Evolutionary conservation across 257 asterid genomes (phyloP).

Genomic region (Lithospermum erythrorhizon): DNA sequence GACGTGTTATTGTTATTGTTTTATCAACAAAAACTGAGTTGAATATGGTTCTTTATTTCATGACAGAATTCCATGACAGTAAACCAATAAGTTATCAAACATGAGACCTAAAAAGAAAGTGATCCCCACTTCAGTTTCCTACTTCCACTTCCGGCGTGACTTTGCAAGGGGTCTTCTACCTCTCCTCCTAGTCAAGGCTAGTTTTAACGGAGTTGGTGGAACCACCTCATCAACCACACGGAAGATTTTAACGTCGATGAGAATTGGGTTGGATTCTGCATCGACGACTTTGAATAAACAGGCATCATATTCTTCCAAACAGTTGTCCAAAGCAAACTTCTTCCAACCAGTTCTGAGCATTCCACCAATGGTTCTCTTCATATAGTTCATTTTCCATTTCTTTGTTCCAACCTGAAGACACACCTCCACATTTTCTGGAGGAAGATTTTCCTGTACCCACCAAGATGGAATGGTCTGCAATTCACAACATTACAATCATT

Average conservation of each 20-base stretch:
- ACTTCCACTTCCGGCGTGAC: not conserved
- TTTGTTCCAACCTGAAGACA: constrained; percentile 14
- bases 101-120: not conserved
- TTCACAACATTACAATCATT: not conserved
- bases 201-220: constrained; percentile 8
- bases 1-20: too few relatives aligned
- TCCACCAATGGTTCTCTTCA: constrained; percentile 9
- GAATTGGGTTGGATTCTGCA: not conserved
- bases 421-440: constrained; percentile 3
- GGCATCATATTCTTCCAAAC: constrained; percentile 23
- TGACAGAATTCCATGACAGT: too few relatives aligned
- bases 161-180: not conserved
- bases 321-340: constrained; percentile 18
- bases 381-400: constrained; percentile 13
- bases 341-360: constrained; percentile 31
- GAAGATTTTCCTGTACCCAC: constrained; percentile 26
- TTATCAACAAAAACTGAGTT: too few relatives aligned
- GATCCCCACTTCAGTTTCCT: not conserved
- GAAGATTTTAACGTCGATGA: constrained; percentile 11
- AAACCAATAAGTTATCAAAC: not conserved
- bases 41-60: too few relatives aligned
- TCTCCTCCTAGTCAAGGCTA: not conserved
- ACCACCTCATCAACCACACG: constrained; percentile 17
- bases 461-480: constrained; percentile 25
- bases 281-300: constrained; percentile 14